These are phyloP conservation scores for Xerocomellus chrysenteron DNA, from an alignment of 768 basidiomycete species.

Conservation along the genomic window DNA sequence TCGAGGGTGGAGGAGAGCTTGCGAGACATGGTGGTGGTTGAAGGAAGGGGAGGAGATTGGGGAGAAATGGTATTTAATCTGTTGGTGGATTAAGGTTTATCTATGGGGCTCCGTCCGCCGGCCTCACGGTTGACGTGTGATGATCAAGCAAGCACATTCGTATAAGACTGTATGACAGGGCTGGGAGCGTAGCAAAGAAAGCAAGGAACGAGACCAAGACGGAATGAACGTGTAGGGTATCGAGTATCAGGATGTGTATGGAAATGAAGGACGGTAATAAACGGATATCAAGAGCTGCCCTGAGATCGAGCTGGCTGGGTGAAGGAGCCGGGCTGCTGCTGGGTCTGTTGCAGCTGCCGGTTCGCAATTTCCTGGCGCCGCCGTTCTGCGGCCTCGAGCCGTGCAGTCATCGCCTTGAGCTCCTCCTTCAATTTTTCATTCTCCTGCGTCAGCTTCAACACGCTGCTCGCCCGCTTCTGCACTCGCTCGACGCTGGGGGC, in stretches of 20 bases:
- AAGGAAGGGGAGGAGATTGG: neutral
- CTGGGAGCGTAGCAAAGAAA: slow-evolving; percentile 11
- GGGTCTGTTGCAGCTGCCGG: slow-evolving; percentile 33
- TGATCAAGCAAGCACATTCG: slow-evolving; percentile 4
- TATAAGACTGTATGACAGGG: neutral
- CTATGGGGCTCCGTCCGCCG: neutral
- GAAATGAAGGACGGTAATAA: slow-evolving; percentile 24
- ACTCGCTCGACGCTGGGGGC: slow-evolving; percentile 34
- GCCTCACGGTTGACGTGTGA: slow-evolving; percentile 4
- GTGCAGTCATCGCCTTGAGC: slow-evolving; percentile 70
- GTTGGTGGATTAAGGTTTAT: slow-evolving; percentile 14
- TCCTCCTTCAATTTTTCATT: slow-evolving; percentile 77
- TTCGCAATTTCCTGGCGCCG: slow-evolving; percentile 46
- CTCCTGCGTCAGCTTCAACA: slow-evolving; percentile 73
- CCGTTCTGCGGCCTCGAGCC: slow-evolving; percentile 73
- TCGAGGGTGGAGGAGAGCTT: slow-evolving; percentile 30
- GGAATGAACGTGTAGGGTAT: slow-evolving; percentile 29
- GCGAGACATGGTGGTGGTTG: slow-evolving; percentile 25
- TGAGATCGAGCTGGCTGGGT: slow-evolving; percentile 17
- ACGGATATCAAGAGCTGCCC: slow-evolving; percentile 29
- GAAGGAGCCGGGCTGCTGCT: slow-evolving; percentile 10
- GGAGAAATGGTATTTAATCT: slow-evolving; percentile 10
- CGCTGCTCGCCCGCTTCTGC: slow-evolving; percentile 75
- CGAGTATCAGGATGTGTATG: slow-evolving; percentile 2
- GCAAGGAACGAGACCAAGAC: slow-evolving; percentile 10